phyloP scores from a whole-genome alignment of 306 rosid species.

The Vicia faba region DNA sequence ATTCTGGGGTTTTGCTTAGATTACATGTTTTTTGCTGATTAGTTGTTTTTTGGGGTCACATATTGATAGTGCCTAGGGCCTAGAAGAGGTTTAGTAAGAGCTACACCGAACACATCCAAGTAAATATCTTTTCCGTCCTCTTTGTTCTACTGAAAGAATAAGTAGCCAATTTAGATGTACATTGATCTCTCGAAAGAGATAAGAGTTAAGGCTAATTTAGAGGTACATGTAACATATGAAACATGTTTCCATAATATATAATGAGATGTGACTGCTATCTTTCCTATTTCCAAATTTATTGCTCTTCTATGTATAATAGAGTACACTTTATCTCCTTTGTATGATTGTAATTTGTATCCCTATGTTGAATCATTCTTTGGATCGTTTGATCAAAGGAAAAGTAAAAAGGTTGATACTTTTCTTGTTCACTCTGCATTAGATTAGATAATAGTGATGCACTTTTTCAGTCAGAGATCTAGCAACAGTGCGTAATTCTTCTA shows the following conservation, averaged over 20 bases:
- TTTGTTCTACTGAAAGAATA: constrained; percentile 3
- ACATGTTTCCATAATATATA: neutral
- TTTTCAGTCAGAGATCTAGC: neutral
- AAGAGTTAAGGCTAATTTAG: neutral
- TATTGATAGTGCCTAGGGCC: constrained; percentile 8
- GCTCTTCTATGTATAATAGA: neutral
- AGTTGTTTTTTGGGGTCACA: constrained; percentile 16
- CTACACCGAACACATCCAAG: constrained; percentile 13
- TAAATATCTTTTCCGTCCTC: neutral
- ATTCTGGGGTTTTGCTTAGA: constrained; percentile 17
- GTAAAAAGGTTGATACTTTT: neutral
- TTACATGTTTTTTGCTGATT: constrained; percentile 8
- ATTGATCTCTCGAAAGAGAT: neutral
- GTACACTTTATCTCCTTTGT: constrained; percentile 1
- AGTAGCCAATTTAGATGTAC: constrained; percentile 19
- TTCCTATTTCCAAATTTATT: neutral
- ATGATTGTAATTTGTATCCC: constrained; percentile 1
- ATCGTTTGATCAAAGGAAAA: neutral
- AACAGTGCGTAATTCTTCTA: neutral
- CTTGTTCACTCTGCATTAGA: constrained; percentile 1
- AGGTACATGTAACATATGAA: constrained; percentile 26
- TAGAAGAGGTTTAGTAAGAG: constrained; percentile 25
- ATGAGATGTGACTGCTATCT: neutral
- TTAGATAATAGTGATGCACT: neutral
- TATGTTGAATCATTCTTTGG: neutral